These are phyloP conservation scores for Schrenkiella parvula DNA, from an alignment of 345 rosid genomes.

Conservation along the genomic window DNA sequence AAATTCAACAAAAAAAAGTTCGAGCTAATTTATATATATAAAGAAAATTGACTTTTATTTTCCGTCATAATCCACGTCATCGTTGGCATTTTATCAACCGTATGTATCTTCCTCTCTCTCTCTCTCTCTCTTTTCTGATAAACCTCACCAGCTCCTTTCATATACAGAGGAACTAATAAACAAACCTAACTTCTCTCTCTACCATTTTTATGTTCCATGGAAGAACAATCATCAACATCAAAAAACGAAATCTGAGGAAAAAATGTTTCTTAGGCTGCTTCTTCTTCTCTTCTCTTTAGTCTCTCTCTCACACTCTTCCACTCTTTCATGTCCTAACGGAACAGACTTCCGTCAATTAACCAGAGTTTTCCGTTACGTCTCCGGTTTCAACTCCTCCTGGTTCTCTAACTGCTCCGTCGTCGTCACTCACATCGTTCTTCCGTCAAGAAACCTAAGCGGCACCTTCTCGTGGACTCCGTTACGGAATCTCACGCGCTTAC, in stretches of 20 bases:
- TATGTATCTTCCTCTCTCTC: background rate
- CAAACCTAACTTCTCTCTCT: conserved; percentile 12
- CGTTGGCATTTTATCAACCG: conserved; percentile 9
- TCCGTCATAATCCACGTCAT: conserved; percentile 6
- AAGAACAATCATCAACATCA: conserved; percentile 6
- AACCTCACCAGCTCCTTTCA: conserved; percentile 25
- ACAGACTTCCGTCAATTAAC: conserved; percentile 45
- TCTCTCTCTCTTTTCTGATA: conserved; percentile 14
- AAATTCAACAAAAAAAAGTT: background rate
- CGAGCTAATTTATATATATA: background rate
- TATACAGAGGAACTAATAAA: background rate
- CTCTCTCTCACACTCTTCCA: conserved; percentile 44
- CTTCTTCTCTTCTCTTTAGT: conserved; percentile 40
- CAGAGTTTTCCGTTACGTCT: conserved; percentile 56
- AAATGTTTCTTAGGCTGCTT: conserved; percentile 26
- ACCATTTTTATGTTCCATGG: conserved; percentile 27
- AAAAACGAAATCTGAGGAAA: conserved; percentile 2
- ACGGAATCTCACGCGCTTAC: conserved; percentile 48
- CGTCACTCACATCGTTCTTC: conserved; percentile 41
- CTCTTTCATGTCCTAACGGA: conserved; percentile 32
- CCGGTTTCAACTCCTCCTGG: conserved; percentile 69
- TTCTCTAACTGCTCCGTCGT: conserved; percentile 51
- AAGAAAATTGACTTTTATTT: background rate
- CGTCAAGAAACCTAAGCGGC: conserved; percentile 66
- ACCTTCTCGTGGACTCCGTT: conserved; percentile 64